Base-by-base conservation (phyloP, 2,329 filamentous ascomycete species). In the Colletotrichum costaricense region DNA sequence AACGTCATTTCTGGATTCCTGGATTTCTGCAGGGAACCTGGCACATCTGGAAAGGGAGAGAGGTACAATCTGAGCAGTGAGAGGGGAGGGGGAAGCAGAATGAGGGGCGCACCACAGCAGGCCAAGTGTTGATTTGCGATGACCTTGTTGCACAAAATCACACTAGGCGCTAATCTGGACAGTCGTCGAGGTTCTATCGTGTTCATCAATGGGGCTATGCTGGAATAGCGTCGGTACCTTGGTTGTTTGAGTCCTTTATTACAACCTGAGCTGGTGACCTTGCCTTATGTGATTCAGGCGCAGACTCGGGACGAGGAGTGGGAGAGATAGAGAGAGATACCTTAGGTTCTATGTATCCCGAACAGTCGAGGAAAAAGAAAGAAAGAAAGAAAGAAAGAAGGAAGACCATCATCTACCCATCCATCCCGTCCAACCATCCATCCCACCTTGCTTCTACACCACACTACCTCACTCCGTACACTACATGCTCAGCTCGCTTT, bases 1-100 rank as follows among this genome's bases (percentile, higher is more conserved):
- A 62, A 74, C 73, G 73, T 74, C 73, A 74, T 73, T 73, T 42
- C 42, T 49, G 42, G 19, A 49, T 46, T 54, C 49, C 24, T 14
- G 63, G 14, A 59, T 72, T 74, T 33, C 63, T 64, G 64, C 60
- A 73, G 60, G 73, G 64, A 73, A 73, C 58, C 58, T 49, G 30
- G 30, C 30, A 30, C 30, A 3, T 9, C 30, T 33, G 24, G 59
- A 35, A 55, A 30, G 19, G 38, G 38, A 42, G 38, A 16, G 14
- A 16, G 38, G 16, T 6, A 19, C 14, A 42, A 16, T 11, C 24
- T 22, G 65, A 60, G 58, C 63, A 56, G 46, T 52, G 62, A 42
- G 62, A 38, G 28, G 33, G 46, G 67, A 38, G 38, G 38, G 38
- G 35, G 11, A 46, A 26, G 33, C 55, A 33, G 22, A 12, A 30